A percentile compares a stretch with the other conserved stretches of the same genome.
Evolutionary conservation across 2,329 filamentous ascomycete genomes (phyloP).

Genomic region (Corinectria fuckeliana): DNA sequence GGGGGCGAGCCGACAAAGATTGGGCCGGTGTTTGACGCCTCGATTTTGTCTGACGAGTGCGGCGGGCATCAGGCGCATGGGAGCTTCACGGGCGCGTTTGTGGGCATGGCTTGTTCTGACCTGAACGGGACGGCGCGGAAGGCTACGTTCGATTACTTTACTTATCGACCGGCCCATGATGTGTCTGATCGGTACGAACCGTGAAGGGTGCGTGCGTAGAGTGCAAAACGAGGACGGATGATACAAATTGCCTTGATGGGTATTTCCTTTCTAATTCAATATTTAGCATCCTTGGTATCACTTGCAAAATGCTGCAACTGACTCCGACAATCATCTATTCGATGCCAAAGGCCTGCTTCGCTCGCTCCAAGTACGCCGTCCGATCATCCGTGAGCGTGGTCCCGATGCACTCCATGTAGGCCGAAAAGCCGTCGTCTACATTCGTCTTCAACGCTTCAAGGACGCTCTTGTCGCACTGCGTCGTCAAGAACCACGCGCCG

Average conservation of each 20-base stretch:
- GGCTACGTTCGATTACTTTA: slow-evolving; percentile 59
- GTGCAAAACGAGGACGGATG: neutral
- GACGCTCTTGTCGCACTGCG: slow-evolving; percentile 48
- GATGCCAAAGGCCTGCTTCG: slow-evolving; percentile 56
- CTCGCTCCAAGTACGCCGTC: slow-evolving; percentile 49
- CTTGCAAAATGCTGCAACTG: neutral
- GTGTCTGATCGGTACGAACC: slow-evolving; percentile 33
- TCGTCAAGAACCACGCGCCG: slow-evolving; percentile 58
- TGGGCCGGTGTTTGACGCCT: slow-evolving; percentile 64
- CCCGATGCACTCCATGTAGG: slow-evolving; percentile 58
- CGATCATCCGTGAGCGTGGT: slow-evolving; percentile 43
- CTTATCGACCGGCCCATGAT: slow-evolving; percentile 56
- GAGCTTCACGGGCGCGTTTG: slow-evolving; percentile 69
- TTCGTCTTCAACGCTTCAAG: slow-evolving; percentile 43
- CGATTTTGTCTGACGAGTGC: slow-evolving; percentile 67
- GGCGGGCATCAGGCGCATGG: slow-evolving; percentile 66
- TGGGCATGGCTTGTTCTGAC: slow-evolving; percentile 63
- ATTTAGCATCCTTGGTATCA: neutral
- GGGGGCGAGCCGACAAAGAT: slow-evolving; percentile 53
- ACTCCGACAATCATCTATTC: neutral
- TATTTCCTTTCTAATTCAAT: too few relatives aligned
- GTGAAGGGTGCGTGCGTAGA: neutral
- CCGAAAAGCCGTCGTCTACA: slow-evolving; percentile 49
- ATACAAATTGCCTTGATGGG: too few relatives aligned
- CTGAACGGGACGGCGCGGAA: slow-evolving; percentile 56